A percentile compares a stretch with the other conserved stretches of the same genome.
Evolutionary conservation across 805 yeast species (phyloP).

Genomic region (Kodamaea hsintzibuensis): DNA sequence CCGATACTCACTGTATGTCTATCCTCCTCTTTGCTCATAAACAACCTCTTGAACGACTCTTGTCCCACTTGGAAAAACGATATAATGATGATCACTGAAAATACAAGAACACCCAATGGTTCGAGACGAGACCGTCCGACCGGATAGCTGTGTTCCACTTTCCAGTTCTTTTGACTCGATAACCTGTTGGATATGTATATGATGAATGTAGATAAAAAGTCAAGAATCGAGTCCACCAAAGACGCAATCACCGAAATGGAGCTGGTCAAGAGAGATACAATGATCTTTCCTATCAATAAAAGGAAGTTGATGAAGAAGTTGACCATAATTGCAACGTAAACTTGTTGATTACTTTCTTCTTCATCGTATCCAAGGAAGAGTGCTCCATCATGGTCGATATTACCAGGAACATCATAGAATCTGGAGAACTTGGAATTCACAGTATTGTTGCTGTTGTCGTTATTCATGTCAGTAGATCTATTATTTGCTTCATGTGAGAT

Average conservation of each 20-base stretch:
- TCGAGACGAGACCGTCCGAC: constrained; percentile 73
- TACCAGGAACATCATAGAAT: constrained; percentile 55
- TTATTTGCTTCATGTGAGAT: background rate
- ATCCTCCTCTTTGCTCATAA: constrained; percentile 33
- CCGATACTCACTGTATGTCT: constrained; percentile 49
- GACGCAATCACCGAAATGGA: constrained; percentile 81
- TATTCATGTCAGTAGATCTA: constrained; percentile 1
- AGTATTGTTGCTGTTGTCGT: constrained; percentile 6
- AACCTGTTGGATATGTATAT: constrained; percentile 61
- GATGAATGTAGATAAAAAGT: constrained; percentile 71
- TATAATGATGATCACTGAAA: constrained; percentile 67
- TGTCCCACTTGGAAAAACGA: constrained; percentile 73
- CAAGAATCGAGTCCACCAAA: constrained; percentile 70
- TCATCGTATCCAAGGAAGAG: constrained; percentile 50
- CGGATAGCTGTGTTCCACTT: constrained; percentile 52
- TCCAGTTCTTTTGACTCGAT: constrained; percentile 48
- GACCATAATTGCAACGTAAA: constrained; percentile 59
- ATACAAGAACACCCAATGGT: constrained; percentile 76
- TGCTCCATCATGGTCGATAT: constrained; percentile 60
- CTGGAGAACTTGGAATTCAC: constrained; percentile 25
- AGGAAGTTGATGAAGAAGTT: constrained; percentile 62
- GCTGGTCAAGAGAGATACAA: constrained; percentile 61
- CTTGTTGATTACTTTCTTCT: constrained; percentile 44
- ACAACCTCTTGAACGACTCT: constrained; percentile 54
- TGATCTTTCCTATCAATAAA: constrained; percentile 58